These are phyloP conservation scores for Alternaria solani DNA, from an alignment of 2,329 filamentous ascomycete species.

Conservation along the genomic window DNA sequence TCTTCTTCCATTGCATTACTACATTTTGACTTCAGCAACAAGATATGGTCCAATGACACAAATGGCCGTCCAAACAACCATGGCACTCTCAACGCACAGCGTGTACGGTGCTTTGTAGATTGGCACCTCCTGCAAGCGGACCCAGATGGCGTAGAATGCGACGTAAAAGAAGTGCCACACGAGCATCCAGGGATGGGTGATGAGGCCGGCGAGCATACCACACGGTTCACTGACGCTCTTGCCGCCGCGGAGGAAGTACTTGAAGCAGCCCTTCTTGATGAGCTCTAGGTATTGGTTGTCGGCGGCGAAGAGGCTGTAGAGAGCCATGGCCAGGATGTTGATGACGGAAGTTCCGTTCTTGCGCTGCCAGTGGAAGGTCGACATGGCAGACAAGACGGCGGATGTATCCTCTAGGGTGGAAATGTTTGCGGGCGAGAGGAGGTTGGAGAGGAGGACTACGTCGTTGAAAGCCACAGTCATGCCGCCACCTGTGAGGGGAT, in stretches of 20 bases:
- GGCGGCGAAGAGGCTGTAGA: constrained; percentile 91
- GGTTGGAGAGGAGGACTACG: constrained; percentile 76
- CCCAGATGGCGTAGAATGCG: constrained; percentile 85
- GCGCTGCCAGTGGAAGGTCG: constrained; percentile 83
- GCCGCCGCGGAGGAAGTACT: constrained; percentile 81
- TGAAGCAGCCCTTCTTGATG: constrained; percentile 89
- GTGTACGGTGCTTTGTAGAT: constrained; percentile 55
- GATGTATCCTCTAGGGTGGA: constrained; percentile 73
- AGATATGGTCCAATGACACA: constrained; percentile 85
- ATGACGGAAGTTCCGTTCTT: constrained; percentile 86
- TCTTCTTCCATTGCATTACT: background rate
- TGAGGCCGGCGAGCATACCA: constrained; percentile 81
- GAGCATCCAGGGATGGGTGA: constrained; percentile 77
- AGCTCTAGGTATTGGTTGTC: constrained; percentile 69
- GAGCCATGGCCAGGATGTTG: constrained; percentile 95
- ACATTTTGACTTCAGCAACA: constrained; percentile 67
- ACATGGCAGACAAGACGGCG: constrained; percentile 73
- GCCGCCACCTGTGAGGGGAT: constrained; percentile 93
- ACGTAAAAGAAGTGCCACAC: constrained; percentile 96
- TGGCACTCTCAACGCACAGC: constrained; percentile 69
- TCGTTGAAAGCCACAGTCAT: constrained; percentile 99
- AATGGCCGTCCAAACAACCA: constrained; percentile 82
- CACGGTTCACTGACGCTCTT: constrained; percentile 79
- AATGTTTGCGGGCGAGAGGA: constrained; percentile 74
- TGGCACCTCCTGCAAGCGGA: constrained; percentile 61